Base-by-base conservation (phyloP, 805 yeast species). In the Candida broadrunensis region DNA sequence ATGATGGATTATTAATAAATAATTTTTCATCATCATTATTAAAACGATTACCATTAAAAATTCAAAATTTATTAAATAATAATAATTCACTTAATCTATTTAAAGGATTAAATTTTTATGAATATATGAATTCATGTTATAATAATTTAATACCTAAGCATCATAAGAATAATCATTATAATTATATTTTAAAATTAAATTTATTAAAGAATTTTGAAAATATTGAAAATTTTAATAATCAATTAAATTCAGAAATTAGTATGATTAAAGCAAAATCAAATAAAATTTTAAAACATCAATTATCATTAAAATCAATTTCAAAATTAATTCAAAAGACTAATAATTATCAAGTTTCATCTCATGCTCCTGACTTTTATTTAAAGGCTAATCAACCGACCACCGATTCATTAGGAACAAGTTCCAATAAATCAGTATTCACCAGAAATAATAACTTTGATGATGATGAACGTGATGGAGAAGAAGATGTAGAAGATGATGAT, bases 111-210 rank as follows among this genome's bases (percentile, higher is more conserved):
- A 50, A 56, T 21, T 46, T 66, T 18, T 67, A 55, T 43, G 68
- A 65, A 44, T 70, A 69, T 52, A 61, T 65, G 63, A 49, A 59
- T 26, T 63, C 71, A 5, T 69, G 72, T 44, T 70, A 70, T 48
- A 62, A 50, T 38, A 70, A 70, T 41, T 44, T 52, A 26, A 52
- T 62, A 15, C 72, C 72, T 1, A 33, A 39, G 8, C 48, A 49
- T 13, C 51, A 49, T 37, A 44, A 58, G 16, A 62, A 67, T 42
- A 68, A 67, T 41, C 75, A 70, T 53, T 70, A 60, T 45, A 47
- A 62, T 11, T 56, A 59, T 11, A 47, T 70, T n/a, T 46, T 70
- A 15, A 60, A 54, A 15, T 48, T 68, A 31, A 67, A 70, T 47
- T 54, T 70, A 36, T 56, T 66, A 35, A 69, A 68, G 42, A 61